These are phyloP conservation scores for Beauveria sp. DNA, from an alignment of 2,329 filamentous ascomycete genomes.

Conservation along the genomic window DNA sequence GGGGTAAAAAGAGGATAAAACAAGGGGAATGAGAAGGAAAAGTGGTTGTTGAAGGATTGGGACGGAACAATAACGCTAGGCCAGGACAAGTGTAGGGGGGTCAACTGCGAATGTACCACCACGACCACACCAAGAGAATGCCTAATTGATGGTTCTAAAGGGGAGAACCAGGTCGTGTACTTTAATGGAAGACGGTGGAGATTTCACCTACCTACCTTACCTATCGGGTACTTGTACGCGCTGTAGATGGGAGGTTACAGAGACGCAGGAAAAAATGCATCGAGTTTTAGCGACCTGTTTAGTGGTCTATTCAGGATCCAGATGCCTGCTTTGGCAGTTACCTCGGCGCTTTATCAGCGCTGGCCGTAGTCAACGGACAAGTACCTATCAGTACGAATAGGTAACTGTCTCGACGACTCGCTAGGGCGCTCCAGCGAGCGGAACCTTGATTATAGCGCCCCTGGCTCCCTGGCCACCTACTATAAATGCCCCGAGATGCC, in stretches of 20 bases:
- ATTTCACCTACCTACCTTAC: not conserved
- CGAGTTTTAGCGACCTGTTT: not conserved
- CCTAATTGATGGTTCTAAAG: too few relatives aligned
- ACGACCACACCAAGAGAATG: too few relatives aligned
- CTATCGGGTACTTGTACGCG: not conserved
- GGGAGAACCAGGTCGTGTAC: not conserved
- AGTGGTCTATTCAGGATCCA: too few relatives aligned
- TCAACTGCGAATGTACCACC: too few relatives aligned
- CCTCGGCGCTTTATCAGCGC: not conserved
- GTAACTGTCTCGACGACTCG: too few relatives aligned
- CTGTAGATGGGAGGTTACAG: not conserved
- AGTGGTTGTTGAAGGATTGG: conserved; percentile 10
- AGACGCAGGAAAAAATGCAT: not conserved
- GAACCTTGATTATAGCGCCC: not conserved
- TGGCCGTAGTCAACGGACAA: too few relatives aligned
- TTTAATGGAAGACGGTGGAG: too few relatives aligned
- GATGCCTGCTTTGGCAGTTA: not conserved
- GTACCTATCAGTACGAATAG: too few relatives aligned
- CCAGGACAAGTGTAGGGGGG: too few relatives aligned
- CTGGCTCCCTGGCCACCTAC: not conserved
- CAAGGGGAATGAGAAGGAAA: not conserved
- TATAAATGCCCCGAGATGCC: not conserved
- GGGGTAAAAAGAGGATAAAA: not conserved
- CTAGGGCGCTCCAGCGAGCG: not conserved
- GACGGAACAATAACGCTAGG: not conserved